Evolutionary conservation across 371 early-diverging fungal genomes (phyloP), one percentile per base, ranked within the genome.

Genomic region (Mortierella sp.): DNA sequence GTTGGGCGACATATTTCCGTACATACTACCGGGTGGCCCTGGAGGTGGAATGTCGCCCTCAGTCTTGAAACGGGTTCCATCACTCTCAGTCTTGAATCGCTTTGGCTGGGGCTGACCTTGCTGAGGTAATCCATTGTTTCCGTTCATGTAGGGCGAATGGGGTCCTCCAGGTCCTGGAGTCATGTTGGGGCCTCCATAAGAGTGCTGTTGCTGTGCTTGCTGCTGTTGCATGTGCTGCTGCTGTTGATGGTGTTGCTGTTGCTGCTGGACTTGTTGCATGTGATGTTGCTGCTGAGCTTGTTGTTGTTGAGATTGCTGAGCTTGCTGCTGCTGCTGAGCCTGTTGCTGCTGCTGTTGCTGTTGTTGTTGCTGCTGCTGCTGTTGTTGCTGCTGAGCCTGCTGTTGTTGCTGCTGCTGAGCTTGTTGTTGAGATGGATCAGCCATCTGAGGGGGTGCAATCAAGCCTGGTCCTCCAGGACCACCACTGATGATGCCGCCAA

Each of bases 401-500:
- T 68, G 70, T 14, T 75, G 77, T 16, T 72, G 78, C n/a, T 81
- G 84, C 11, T 83, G 84, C 10, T 77, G 83, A 26, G 61, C 77
- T 64, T 75, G 84, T 51, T 80, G 83, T 49, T 87, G 87, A 18
- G 85, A 67, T 30, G 84, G 86, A 75, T 86, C 86, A 16, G 75
- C 67, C 85, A 86, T 84, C 52, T 86, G 88, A 43, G 86, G 83
- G 16, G 86, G 88, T 5, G 85, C 86, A 51, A 83, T 75, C 14
- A 86, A 68, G 20, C 83, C 85, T 10, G 74, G 77, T n/a, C 79
- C 84, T 12, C 77, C 83, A 28, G 83, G 75, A n/a, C 78, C 77
- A 51, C 85, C 85, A 69, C 80, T 85, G 30, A 85, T 84, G 61
- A 86, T 84, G 3, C 75, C 81, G 28, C 83, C 84, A 73, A 86